Conservation (phyloP, 2,329 filamentous ascomycete species). For the Aspergillus luchuensis region DNA sequence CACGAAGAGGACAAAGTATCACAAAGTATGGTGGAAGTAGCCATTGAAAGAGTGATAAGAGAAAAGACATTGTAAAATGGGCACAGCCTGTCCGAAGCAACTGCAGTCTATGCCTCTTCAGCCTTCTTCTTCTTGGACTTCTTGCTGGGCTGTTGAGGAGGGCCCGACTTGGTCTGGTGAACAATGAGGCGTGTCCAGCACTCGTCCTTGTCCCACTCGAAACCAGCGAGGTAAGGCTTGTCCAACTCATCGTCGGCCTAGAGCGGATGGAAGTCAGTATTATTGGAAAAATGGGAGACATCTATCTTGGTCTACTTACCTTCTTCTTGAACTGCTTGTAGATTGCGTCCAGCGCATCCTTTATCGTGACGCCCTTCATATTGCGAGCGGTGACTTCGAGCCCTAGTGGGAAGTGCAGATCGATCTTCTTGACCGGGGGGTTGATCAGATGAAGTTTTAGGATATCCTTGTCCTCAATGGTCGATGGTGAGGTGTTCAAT, state of each 20-base stretch:
- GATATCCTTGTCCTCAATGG: constrained; percentile 78
- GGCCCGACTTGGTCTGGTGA: constrained; percentile 74
- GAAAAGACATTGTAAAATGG: background rate
- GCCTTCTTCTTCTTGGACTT: constrained; percentile 67
- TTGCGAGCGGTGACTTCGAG: constrained; percentile 88
- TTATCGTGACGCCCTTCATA: constrained; percentile 92
- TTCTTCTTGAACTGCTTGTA: constrained; percentile 97
- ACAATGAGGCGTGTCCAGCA: constrained; percentile 86
- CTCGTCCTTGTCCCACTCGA: constrained; percentile 95
- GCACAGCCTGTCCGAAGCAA: background rate
- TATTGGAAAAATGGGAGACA: background rate
- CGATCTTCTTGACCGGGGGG: constrained; percentile 90
- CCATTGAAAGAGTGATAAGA: constrained; percentile 3
- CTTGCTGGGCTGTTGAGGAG: constrained; percentile 50
- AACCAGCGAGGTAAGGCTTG: constrained; percentile 82
- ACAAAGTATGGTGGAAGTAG: constrained; percentile 3
- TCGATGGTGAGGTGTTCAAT: constrained; percentile 80
- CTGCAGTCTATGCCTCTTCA: constrained; percentile 37
- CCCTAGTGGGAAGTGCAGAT: constrained; percentile 86
- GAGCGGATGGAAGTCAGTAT: constrained; percentile 1
- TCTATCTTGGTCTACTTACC: constrained; percentile 54
- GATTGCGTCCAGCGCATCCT: constrained; percentile 93
- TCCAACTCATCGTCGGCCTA: constrained; percentile 91
- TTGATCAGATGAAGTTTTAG: constrained; percentile 79
- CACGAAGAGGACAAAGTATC: constrained; percentile 20